These are phyloP conservation scores for Coffea canephora DNA, from an alignment of 257 asterid species.

Conservation along the genomic window DNA sequence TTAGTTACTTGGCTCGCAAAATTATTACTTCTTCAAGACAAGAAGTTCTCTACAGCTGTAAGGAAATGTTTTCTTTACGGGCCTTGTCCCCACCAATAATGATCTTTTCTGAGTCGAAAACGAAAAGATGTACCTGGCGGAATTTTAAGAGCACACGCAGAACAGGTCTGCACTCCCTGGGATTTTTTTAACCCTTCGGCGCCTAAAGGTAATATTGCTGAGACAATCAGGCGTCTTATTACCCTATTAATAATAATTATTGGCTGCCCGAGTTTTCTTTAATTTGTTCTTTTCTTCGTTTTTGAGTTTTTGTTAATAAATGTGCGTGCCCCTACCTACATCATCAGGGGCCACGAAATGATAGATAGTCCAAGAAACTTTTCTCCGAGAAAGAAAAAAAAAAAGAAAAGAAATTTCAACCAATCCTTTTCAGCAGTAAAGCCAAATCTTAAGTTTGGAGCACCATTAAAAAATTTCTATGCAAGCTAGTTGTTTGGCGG, in stretches of 20 bases:
- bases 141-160: background rate
- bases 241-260: too few species aligned
- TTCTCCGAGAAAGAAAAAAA: background rate
- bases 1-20: too few species aligned
- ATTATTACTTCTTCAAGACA: too few species aligned
- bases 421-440: background rate
- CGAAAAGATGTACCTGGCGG: background rate
- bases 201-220: background rate
- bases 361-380: background rate
- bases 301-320: background rate
- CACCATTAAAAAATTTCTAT: too few species aligned
- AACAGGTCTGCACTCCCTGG: background rate
- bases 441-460: background rate
- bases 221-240: background rate
- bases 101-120: background rate
- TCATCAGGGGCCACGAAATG: background rate
- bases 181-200: background rate
- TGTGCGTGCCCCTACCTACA: background rate
- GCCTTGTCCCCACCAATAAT: slow-evolving; percentile 3
- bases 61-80: background rate
- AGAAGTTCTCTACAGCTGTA: too few species aligned
- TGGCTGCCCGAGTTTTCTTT: background rate
- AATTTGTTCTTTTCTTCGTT: background rate
- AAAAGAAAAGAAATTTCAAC: background rate
- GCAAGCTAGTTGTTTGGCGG: background rate